Base-by-base conservation (phyloP, 306 rosid genomes). In the Dryas octopetala region DNA sequence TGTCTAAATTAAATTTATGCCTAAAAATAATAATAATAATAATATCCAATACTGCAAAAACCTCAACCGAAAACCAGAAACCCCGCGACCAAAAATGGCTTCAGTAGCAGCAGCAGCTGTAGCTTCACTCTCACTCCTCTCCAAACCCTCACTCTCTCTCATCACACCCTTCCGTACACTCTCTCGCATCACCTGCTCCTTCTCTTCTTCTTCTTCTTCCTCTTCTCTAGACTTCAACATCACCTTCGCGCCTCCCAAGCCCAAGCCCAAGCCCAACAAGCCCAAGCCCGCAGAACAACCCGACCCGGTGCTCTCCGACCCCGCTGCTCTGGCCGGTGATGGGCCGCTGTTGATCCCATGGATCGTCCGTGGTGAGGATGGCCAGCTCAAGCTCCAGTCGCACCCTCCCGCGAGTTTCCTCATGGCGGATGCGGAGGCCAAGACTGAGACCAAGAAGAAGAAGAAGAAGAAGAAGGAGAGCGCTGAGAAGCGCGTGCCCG, bases 291-390 rank as follows among this genome's bases (percentile, higher is more conserved):
- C 49, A 4, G 7, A 40, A 2, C 26, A 58, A 53, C 78, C 78
- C 68, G 19, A 45, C 64, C 49, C 61, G 17, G 32, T 32, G 38
- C 38, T 16, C 51, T 5, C 46, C 51, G 45, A 23, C 74, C 43
- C 15, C 19, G 73, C 54, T 1, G 46, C 51, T 3, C 50, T 66
- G 28, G 65, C n/a, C 46, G 71, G 43, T 26, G 23, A 44, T 3
- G 89, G 89, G 7, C 89, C 83, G 77, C 90, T 91, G 71, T 69
- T 86, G 75, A 89, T 91, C 66, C 96, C 97, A 0, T 91, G 98
- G 98, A 89, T 91, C 40, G 90, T 90, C 73, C 96, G 97, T 4
- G 97, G 93, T 38, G 93, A 90, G 57, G 97, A 91, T 64, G 97
- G 96, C 6, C 85, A 82, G 47, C 93, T 91, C 71, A 87, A 70